A percentile compares a stretch with the other conserved stretches of the same genome.
Evolutionary conservation across 164 flowering plant species (phyloP).

Genomic region (Paratinospora sagittata): DNA sequence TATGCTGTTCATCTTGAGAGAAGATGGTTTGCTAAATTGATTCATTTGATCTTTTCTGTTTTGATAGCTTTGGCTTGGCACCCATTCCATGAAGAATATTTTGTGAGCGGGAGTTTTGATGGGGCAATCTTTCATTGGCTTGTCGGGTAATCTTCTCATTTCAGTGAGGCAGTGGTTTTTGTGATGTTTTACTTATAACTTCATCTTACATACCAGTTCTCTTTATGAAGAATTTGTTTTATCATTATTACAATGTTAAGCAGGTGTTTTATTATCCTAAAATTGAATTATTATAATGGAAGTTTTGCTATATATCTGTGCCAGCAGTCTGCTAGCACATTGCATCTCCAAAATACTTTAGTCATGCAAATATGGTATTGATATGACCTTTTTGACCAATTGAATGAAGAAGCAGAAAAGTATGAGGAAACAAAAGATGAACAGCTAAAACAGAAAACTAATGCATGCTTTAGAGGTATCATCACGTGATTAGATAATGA

Average conservation of each 20-base stretch:
- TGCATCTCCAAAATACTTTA: not conserved
- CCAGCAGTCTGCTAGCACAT: not conserved
- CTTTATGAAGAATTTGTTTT: not conserved
- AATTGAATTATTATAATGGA: not conserved
- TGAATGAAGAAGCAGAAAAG: not conserved
- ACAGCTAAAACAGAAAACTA: not conserved
- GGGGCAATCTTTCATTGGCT: constrained; percentile 99
- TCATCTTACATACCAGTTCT: not conserved
- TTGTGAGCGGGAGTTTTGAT: constrained; percentile 96
- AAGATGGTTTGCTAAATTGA: constrained; percentile 6
- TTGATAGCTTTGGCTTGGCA: constrained; percentile 95
- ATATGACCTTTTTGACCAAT: not conserved
- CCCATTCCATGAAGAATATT: constrained; percentile 98
- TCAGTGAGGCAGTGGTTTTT: not conserved
- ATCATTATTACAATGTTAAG: not conserved
- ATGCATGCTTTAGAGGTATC: not conserved
- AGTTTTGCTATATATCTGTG: not conserved
- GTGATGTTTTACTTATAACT: not conserved
- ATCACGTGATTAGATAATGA: not conserved
- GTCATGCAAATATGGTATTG: not conserved
- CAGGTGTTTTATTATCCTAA: not conserved
- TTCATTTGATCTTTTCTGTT: constrained; percentile 3
- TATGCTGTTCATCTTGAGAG: constrained; percentile 2
- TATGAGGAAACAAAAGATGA: not conserved
- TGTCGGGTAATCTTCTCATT: constrained; percentile 64